These are phyloP conservation scores for Kernera saxatilis DNA, from an alignment of 345 rosid species.

Conservation along the genomic window DNA sequence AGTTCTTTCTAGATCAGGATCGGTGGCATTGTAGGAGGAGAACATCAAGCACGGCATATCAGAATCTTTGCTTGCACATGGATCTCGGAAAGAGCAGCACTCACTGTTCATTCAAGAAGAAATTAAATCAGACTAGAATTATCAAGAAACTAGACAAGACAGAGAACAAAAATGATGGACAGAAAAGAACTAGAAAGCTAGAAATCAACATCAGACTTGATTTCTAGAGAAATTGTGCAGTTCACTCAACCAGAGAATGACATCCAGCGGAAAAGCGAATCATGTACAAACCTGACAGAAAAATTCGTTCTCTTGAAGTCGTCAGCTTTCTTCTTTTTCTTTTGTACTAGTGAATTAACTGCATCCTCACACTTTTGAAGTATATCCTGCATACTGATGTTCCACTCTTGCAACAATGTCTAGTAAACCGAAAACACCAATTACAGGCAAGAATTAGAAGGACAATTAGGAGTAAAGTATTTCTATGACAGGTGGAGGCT, in stretches of 20 bases:
- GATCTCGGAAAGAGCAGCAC: constrained; percentile 55
- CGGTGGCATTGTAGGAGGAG: constrained; percentile 40
- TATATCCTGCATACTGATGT: constrained; percentile 50
- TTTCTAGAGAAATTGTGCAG: background rate
- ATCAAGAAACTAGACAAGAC: background rate
- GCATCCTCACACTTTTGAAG: constrained; percentile 65
- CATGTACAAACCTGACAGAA: constrained; percentile 57
- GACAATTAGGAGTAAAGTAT: background rate
- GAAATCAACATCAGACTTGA: background rate
- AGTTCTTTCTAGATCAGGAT: constrained; percentile 40
- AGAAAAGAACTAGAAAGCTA: constrained; percentile 6
- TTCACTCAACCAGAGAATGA: constrained; percentile 1
- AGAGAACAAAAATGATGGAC: background rate
- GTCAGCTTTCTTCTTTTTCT: constrained; percentile 57
- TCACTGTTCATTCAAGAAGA: constrained; percentile 47
- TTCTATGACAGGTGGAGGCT: background rate
- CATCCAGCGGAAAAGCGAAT: constrained; percentile 7
- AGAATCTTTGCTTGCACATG: constrained; percentile 34
- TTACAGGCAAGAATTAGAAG: constrained; percentile 23
- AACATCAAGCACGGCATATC: constrained; percentile 69
- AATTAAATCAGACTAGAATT: constrained; percentile 8
- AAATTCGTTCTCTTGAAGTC: constrained; percentile 45
- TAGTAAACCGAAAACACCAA: constrained; percentile 30
- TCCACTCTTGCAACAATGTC: constrained; percentile 49
- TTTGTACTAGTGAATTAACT: constrained; percentile 38